A percentile compares a stretch with the other conserved stretches of the same genome.
Evolutionary conservation across 306 rosid genomes (phyloP).

Genomic region (Erythrophleum fordii): DNA sequence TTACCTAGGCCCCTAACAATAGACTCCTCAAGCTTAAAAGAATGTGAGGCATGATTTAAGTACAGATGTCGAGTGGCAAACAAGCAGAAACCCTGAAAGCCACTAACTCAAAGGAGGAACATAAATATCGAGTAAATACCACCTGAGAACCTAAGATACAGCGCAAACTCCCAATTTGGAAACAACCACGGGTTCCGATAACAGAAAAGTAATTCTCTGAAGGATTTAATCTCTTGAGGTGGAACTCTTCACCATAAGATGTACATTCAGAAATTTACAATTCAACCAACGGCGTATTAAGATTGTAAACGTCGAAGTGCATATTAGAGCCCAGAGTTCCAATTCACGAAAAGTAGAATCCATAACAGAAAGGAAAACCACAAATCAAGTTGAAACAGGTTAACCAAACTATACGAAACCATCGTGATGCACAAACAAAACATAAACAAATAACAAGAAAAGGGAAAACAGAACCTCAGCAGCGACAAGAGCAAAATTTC

Average conservation of each 20-base stretch:
- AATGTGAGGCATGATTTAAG: neutral
- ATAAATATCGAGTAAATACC: neutral
- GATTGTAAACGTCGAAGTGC: neutral
- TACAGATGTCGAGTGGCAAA: neutral
- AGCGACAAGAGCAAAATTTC: constrained; percentile 83
- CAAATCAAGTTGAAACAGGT: neutral
- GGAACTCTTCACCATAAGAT: neutral
- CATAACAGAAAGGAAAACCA: constrained; percentile 3
- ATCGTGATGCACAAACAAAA: neutral
- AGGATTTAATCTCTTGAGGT: neutral
- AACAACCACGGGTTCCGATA: neutral
- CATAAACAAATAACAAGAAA: neutral
- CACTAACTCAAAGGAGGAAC: neutral
- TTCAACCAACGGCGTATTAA: neutral
- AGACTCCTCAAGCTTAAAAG: neutral
- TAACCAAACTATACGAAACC: constrained; percentile 16
- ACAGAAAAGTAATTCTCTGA: neutral
- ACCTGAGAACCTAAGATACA: neutral
- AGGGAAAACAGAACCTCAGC: constrained; percentile 57
- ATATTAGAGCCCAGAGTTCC: neutral
- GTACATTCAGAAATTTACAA: neutral
- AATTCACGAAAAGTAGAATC: neutral
- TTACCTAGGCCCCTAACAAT: neutral
- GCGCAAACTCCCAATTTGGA: neutral
- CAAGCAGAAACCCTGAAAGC: neutral